Conservation (phyloP, 148 eudicot species). For the Cornus florida region DNA sequence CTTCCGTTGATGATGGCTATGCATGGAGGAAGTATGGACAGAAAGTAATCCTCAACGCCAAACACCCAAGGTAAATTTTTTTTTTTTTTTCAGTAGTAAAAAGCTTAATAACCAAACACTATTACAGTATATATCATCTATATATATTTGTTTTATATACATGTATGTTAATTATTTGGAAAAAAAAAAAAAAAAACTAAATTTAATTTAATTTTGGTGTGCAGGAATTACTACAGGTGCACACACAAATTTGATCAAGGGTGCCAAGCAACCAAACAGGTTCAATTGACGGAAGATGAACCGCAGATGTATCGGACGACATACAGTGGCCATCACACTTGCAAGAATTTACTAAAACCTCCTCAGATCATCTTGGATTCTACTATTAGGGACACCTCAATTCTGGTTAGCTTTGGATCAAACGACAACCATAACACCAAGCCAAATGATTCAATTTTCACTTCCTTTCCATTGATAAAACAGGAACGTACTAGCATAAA, state of each 20-base stretch:
- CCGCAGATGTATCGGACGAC: conserved; percentile 32
- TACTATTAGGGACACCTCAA: conserved; percentile 12
- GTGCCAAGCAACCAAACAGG: conserved; percentile 53
- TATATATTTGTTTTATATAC: too few species aligned
- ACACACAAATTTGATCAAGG: conserved; percentile 58
- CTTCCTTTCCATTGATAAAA: neutral
- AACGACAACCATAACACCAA: neutral
- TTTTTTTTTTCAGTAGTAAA: too few species aligned
- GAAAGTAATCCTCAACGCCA: conserved; percentile 41
- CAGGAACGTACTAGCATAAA: neutral
- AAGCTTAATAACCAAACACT: too few species aligned
- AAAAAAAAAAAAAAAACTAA: neutral
- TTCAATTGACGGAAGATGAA: conserved; percentile 34
- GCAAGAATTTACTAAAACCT: conserved; percentile 16
- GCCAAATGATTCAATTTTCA: neutral
- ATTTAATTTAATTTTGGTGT: neutral
- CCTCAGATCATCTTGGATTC: conserved; percentile 22
- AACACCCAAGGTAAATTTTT: conserved; percentile 31
- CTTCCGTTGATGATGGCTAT: conserved; percentile 39
- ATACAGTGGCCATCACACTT: conserved; percentile 37
- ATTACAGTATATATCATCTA: too few species aligned
- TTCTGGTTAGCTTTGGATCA: conserved; percentile 8
- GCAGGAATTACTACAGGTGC: conserved; percentile 73
- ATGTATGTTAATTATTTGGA: too few species aligned
- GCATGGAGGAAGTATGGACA: conserved; percentile 59